Evolutionary conservation across 441 rosid genomes (phyloP), one percentile per base, ranked within the genome.

Genomic region (Erodium texanum): DNA sequence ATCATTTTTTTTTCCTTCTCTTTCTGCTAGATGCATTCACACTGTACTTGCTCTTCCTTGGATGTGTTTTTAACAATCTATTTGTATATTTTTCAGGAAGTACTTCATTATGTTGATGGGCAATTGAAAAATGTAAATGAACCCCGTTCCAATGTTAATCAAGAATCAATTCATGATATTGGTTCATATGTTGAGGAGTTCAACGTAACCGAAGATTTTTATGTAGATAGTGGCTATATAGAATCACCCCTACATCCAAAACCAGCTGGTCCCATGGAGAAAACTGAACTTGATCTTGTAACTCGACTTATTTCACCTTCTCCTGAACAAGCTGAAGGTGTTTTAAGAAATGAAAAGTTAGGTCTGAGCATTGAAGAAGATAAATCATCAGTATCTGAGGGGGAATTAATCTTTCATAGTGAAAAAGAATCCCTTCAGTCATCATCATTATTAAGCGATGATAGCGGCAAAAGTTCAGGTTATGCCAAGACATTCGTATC

Each of bases 51-150:
- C 59, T 18, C 64, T 61, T 24, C 27, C 32, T 61, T 2, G 7
- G 64, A 19, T 61, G 64, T 22, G 32, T 8, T 22, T 8, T 61
- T 22, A 24, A 32, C 62, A 9, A 38, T n/a, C 14, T 20, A 22
- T 23, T 61, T 20, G 27, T 6, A 9, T 22, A 71, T 71, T 71
- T 71, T 41, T 15, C 80, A 83, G 86, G 73, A 84, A 45, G 70
- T 84, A 15, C 78, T 81, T 66, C 86, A 71, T 76, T 84, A 74
- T 82, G 90, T 87, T 71, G 89, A 80, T 71, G 75, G 68, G 38
- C 89, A 79, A 66, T 78, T 78, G 69, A 81, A 75, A 68, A 83
- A 71, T 62, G 72, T 87, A 81, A 81, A 79, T 66, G 79, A 76
- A 36, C 68, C 83, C 59, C 82, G 58, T 76, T 68, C 90, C 52